These are phyloP conservation scores for Limonium bicolor DNA, from an alignment of 148 eudicot species.

Conservation along the genomic window DNA sequence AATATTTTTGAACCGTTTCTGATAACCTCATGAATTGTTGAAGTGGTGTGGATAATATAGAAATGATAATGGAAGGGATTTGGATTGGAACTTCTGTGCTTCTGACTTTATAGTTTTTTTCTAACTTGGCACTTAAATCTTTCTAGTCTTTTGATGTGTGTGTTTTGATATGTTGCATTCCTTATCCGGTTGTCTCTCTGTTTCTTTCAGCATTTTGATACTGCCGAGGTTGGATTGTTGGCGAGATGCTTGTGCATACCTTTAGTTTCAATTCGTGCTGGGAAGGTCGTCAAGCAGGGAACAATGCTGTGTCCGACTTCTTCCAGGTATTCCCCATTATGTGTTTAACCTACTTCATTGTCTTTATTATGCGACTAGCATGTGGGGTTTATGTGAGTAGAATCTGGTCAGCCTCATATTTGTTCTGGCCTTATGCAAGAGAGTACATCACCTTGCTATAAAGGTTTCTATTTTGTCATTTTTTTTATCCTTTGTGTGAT, in stretches of 20 bases:
- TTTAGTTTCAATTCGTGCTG: slow-evolving; percentile 77
- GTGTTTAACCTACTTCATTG: too few species aligned
- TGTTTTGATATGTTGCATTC: not conserved
- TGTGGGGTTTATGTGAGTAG: too few species aligned
- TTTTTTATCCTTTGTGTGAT: not conserved
- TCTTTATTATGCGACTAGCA: too few species aligned
- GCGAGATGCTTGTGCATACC: slow-evolving; percentile 93
- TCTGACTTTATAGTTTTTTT: not conserved
- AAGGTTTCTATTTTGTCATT: not conserved
- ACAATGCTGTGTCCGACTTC: slow-evolving; percentile 51
- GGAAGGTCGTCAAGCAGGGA: slow-evolving; percentile 78
- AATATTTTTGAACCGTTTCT: too few species aligned
- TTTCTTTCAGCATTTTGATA: slow-evolving; percentile 62
- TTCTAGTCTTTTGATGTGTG: not conserved
- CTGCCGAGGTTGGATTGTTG: slow-evolving; percentile 75
- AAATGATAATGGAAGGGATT: not conserved
- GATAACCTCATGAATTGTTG: too few species aligned
- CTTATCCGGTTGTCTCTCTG: not conserved
- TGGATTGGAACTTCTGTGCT: not conserved
- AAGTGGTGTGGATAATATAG: too few species aligned
- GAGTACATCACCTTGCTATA: not conserved
- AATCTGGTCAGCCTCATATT: not conserved
- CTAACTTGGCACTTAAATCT: not conserved
- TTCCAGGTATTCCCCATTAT: slow-evolving; percentile 31
- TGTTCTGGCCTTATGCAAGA: not conserved